Evolutionary conservation across 768 basidiomycete genomes (phyloP), one percentile per base, ranked within the genome.

Genomic region (Austroboletus festivus): DNA sequence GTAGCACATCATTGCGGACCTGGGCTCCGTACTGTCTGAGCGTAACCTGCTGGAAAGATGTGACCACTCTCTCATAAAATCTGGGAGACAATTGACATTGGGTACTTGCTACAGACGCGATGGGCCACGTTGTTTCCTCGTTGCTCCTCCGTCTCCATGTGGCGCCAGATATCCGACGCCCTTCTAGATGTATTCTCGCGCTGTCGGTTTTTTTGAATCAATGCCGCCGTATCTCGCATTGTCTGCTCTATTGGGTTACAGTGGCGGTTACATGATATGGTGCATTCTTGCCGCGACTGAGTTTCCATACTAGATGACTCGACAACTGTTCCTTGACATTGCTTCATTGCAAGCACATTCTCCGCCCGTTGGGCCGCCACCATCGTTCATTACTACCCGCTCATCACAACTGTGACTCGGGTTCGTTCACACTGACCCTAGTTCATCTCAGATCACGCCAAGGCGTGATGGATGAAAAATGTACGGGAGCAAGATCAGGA

Each of bases 231-330:
- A 44, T 56, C 19, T 44, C 22, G 54, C 57, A 54, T 59, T 59
- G 60, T 64, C 34, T 46, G 51, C 59, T 54, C 23, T 18, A 56
- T 51, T 28, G 48, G 62, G 61, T 30, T 56, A 64, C 44, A 38
- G 46, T 38, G 47, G 50, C 38, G 23, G 26, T 47, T 42, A 34
- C 50, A 50, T 11, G 16, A 50, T 49, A 44, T n/a, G 15, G 33
- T 42, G 28, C 44, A 50, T 58, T 51, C 40, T 38, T 34, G 28
- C 51, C 55, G 46, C 39, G 20, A 50, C 51, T 46, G 51, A 54
- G 47, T 24, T 54, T 43, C 42, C 42, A 47, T 46, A 3, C 40
- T 5, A 18, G 28, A 39, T 40, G 33, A 38, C 31, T 33, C 31
- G 31, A 44, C n/a, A 37, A 44, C 11, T 22, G 44, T 48, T 34